phyloP scores from a whole-genome alignment of 495 filamentous ascomycete genomes.

The Wilcoxina mikolae region DNA sequence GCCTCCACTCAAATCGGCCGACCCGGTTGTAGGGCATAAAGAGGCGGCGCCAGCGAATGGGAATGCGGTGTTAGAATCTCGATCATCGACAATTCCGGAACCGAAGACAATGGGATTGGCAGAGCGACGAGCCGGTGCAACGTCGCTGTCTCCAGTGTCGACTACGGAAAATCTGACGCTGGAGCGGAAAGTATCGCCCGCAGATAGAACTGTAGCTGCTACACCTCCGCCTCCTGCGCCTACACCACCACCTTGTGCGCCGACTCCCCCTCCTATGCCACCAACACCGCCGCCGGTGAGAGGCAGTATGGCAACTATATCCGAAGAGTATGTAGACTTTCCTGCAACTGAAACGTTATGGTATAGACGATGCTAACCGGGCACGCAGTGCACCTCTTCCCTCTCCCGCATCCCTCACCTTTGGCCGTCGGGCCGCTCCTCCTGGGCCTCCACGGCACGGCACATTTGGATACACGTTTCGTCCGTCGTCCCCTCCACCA shows the following conservation, averaged over 20 bases:
- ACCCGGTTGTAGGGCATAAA: too few relatives aligned
- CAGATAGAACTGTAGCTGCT: not conserved
- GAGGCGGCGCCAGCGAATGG: too few relatives aligned
- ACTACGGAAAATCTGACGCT: not conserved
- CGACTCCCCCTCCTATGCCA: constrained; percentile 3
- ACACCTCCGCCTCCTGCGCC: not conserved
- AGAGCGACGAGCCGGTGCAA: not conserved
- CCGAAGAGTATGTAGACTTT: constrained; percentile 1
- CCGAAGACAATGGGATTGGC: too few relatives aligned
- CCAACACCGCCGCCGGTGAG: not conserved
- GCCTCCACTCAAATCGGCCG: too few relatives aligned
- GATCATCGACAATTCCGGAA: too few relatives aligned
- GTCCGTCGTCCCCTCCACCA: not conserved
- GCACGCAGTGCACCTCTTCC: not conserved
- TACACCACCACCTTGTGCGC: not conserved
- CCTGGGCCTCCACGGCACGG: not conserved
- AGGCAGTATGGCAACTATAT: not conserved
- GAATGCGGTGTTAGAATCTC: too few relatives aligned
- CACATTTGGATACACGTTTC: constrained; percentile 4
- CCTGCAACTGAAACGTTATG: not conserved
- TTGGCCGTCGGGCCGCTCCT: not conserved
- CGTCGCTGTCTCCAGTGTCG: not conserved
- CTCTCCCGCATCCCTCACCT: not conserved
- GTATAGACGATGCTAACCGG: not conserved
- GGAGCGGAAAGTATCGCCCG: not conserved